phyloP scores from a whole-genome alignment of 495 filamentous ascomycete genomes.

The Platismatia glauca region DNA sequence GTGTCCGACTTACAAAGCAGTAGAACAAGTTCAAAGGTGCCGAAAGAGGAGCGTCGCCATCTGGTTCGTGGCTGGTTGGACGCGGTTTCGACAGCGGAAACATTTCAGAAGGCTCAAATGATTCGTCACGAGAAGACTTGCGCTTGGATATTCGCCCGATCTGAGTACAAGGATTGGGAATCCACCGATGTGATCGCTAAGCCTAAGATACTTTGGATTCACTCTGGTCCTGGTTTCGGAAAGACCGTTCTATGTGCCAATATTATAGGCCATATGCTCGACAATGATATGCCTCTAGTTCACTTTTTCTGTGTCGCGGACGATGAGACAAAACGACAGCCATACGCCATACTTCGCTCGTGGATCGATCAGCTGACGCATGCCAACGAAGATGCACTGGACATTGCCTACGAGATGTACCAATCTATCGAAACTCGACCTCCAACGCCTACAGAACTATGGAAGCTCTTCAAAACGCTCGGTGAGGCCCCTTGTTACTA shows the following conservation, averaged over 20 bases:
- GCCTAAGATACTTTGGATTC: constrained; percentile 21
- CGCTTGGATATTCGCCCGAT: constrained; percentile 17
- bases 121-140: constrained; percentile 17
- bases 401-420: constrained; percentile 7
- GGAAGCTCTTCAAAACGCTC: constrained; percentile 14
- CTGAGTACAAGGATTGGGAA: constrained; percentile 17
- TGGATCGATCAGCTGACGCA: constrained; percentile 26
- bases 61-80: constrained; percentile 10
- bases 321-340: constrained; percentile 19
- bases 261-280: constrained; percentile 21
- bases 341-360: constrained; percentile 24
- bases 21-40: constrained; percentile 5
- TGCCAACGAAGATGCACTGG: constrained; percentile 12
- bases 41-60: constrained; percentile 2
- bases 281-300: constrained; percentile 11
- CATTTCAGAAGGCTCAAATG: constrained; percentile 8
- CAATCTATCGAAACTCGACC: constrained; percentile 7
- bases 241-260: constrained; percentile 28
- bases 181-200: constrained; percentile 1
- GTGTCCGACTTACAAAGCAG: constrained; percentile 9
- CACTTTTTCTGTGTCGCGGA: constrained; percentile 27
- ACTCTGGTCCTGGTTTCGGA: constrained; percentile 23
- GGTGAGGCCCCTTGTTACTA: too few species aligned
- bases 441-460: constrained; percentile 16
- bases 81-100: constrained; percentile 18